These are phyloP conservation scores for Macadamia tetraphylla DNA, from an alignment of 164 flowering plant species.

Conservation along the genomic window DNA sequence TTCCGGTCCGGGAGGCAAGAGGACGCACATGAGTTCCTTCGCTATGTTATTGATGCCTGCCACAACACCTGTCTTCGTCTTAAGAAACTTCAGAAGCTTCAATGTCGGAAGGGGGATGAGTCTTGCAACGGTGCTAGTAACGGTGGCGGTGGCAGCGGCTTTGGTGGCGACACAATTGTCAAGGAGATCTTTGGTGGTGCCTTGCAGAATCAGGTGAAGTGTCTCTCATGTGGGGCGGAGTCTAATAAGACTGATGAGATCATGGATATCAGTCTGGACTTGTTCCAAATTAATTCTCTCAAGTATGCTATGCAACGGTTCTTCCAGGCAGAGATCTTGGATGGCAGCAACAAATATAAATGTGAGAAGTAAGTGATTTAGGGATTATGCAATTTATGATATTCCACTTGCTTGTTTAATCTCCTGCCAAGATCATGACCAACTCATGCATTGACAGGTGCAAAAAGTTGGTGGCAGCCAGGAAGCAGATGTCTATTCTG, in stretches of 20 bases:
- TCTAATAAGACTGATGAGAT: slow-evolving; percentile 89
- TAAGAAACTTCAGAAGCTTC: slow-evolving; percentile 45
- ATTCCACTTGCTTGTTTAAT: not conserved
- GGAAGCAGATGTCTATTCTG: slow-evolving; percentile 86
- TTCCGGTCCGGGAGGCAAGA: slow-evolving; percentile 78
- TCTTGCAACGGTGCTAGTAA: not conserved
- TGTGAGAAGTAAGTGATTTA: slow-evolving; percentile 69
- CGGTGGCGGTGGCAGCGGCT: slow-evolving; percentile 7
- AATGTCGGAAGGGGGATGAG: slow-evolving; percentile 5
- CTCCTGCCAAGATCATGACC: not conserved
- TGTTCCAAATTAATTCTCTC: slow-evolving; percentile 55
- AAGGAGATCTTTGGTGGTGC: slow-evolving; percentile 94
- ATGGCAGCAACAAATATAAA: slow-evolving; percentile 84
- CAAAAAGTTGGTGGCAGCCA: slow-evolving; percentile 77
- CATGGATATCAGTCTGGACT: slow-evolving; percentile 93
- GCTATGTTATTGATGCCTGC: slow-evolving; percentile 90
- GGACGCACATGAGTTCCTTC: slow-evolving; percentile 96
- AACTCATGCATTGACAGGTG: slow-evolving; percentile 50
- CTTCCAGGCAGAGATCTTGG: slow-evolving; percentile 84
- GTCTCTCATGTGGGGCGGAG: slow-evolving; percentile 68
- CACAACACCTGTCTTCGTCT: slow-evolving; percentile 71
- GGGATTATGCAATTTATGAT: not conserved
- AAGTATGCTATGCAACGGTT: slow-evolving; percentile 69
- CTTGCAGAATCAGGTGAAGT: slow-evolving; percentile 87
- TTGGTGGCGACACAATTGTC: slow-evolving; percentile 34